phyloP scores from a whole-genome alignment of 2,329 filamentous ascomycete species.

The Xylaria sp. region DNA sequence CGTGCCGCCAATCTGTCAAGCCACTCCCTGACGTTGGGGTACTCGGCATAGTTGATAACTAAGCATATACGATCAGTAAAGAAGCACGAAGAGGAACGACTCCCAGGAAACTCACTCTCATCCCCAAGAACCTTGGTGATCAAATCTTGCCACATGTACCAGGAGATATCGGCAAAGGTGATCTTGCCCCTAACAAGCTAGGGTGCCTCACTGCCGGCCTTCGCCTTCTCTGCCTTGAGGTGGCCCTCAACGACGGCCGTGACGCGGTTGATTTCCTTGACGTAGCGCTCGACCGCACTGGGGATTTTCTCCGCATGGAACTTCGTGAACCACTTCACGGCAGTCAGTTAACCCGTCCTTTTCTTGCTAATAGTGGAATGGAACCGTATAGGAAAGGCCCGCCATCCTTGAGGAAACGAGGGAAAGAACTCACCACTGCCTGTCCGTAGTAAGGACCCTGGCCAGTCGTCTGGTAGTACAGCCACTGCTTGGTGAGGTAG shows the following conservation, averaged over 20 bases:
- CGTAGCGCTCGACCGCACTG: conserved; percentile 57
- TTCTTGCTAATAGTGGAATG: neutral
- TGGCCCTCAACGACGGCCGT: conserved; percentile 56
- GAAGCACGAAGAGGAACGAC: neutral
- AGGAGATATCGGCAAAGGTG: conserved; percentile 41
- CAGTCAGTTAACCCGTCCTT: neutral
- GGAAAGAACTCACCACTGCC: conserved; percentile 41
- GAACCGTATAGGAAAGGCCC: neutral
- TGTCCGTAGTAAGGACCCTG: conserved; percentile 63
- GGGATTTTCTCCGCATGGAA: conserved; percentile 57
- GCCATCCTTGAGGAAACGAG: neutral
- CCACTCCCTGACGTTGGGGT: conserved; percentile 35
- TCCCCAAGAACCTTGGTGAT: neutral
- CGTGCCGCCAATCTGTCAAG: conserved; percentile 19
- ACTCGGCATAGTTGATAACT: conserved; percentile 28
- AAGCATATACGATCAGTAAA: conserved; percentile 4
- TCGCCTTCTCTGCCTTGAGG: conserved; percentile 44
- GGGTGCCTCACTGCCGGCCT: conserved; percentile 25
- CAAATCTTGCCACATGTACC: conserved; percentile 34
- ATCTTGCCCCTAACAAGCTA: conserved; percentile 41
- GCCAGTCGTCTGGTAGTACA: conserved; percentile 58
- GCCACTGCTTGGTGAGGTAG: conserved; percentile 56
- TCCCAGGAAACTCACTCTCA: conserved; percentile 19
- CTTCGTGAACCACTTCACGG: conserved; percentile 52
- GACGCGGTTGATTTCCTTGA: conserved; percentile 57